Base-by-base conservation (phyloP, 2,329 filamentous ascomycete species). In the Calonectria leucothoes region DNA sequence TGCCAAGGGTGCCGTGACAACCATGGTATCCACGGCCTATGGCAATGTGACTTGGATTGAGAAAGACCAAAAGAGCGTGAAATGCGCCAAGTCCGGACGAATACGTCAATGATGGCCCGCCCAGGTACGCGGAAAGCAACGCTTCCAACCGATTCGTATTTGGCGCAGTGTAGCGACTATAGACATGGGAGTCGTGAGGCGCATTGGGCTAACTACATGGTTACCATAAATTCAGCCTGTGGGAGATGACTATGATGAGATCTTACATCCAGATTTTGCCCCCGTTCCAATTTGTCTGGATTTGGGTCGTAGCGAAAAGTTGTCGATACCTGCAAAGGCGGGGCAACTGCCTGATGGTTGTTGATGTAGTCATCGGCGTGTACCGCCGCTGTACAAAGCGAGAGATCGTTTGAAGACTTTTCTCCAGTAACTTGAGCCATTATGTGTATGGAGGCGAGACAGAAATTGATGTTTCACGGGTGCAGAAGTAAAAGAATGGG, bases 121-220 rank as follows among this genome's bases (percentile, higher is more conserved):
- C 89, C 37, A 98, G 87, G 72, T 98, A 87, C 23, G 91, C 90
- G 31, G 92, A 90, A 42, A 98, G 92, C 75, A 98, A 89, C 8
- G 94, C 89, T 86, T 98, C 97, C 75, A 98, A 91, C 23, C 97
- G 94, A n/a, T 93, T 94, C 68, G 92, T 93, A 84, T 95, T 98
- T 52, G 96, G 95, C 1, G 92, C 91, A 3, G 91, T 91, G 77
- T 93, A 87, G 71, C 97, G 94, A 59, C 95, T 97, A 89, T 98
- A 98, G 80, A 98, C 86, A 85, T 96, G 93, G 4, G 90, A 89
- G 82, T 93, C 91, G 63, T 86, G 83, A 0, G 88, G 86, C 66
- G 88, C 87, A 49, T 85, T 77, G 66, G 89, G 86, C 89, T 90
- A 75, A 27, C 45, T n/a, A 20, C 11, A n/a, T 4, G 12, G 45